phyloP scores from a whole-genome alignment of 2,329 filamentous ascomycete genomes.

The Penicillium fuscoglaucum region DNA sequence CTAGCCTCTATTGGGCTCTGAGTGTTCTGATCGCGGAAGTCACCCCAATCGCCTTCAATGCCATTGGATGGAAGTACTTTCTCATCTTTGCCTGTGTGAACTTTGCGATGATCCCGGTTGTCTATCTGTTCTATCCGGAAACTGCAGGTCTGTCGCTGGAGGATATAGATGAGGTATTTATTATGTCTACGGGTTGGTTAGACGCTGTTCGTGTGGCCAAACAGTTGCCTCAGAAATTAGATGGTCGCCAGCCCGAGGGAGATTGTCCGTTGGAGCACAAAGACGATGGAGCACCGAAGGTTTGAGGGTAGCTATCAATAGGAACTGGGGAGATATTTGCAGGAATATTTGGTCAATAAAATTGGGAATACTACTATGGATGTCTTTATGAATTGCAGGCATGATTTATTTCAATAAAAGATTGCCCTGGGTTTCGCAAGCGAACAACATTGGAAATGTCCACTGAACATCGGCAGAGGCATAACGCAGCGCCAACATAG shows the following conservation, averaged over 20 bases:
- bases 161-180: no score
- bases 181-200: not conserved
- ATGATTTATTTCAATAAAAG: no score
- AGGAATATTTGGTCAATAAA: not conserved
- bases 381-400: no score
- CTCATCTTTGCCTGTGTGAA: constrained; percentile 48
- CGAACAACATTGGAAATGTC: no score
- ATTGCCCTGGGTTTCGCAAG: no score
- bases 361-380: not conserved
- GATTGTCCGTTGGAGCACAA: not conserved
- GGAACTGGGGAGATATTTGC: no score
- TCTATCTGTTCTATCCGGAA: constrained; percentile 35
- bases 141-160: no score
- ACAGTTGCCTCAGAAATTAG: not conserved
- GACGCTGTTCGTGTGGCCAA: not conserved
- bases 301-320: not conserved
- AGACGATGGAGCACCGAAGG: not conserved
- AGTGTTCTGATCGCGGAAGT: constrained; percentile 42
- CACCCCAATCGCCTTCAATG: constrained; percentile 41
- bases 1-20: constrained; percentile 44
- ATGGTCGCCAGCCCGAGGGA: not conserved
- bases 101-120: constrained; percentile 30
- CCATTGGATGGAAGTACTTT: constrained; percentile 51
- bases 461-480: no score
- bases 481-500: no score